Percentiles rank a stretch among this genome's conserved stretches.
phyloP scores from a whole-genome alignment of 495 filamentous ascomycete genomes.

The Pseudomonodictys pantanalensis region DNA sequence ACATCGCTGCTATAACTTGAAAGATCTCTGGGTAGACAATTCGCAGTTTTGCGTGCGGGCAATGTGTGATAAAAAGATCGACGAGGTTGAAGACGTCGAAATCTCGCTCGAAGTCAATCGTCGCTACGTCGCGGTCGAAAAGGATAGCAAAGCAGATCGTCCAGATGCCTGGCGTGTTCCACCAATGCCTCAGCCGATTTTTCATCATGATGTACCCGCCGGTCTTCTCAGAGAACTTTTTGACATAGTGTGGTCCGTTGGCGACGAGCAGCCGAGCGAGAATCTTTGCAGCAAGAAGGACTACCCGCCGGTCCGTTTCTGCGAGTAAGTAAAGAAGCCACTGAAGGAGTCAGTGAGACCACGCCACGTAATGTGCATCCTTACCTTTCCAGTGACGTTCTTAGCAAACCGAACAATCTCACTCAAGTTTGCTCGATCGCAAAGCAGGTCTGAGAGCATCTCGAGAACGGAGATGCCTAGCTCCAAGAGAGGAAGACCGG shows the following conservation, averaged over 20 bases:
- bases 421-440: conserved; percentile 59
- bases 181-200: conserved; percentile 78
- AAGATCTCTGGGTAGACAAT: conserved; percentile 77
- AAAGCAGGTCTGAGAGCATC: conserved; percentile 81
- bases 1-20: conserved; percentile 78
- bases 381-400: conserved; percentile 93
- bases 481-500: conserved; percentile 43
- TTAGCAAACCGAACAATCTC: conserved; percentile 85
- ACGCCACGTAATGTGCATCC: conserved; percentile 24
- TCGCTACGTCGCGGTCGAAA: conserved; percentile 75
- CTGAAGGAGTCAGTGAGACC: conserved; percentile 46
- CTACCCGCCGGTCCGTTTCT: conserved; percentile 78
- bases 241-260: conserved; percentile 73
- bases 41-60: conserved; percentile 50
- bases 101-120: conserved; percentile 66
- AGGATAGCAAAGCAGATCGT: conserved; percentile 84
- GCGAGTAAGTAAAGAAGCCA: conserved; percentile 94
- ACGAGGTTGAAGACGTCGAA: conserved; percentile 72
- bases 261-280: conserved; percentile 78
- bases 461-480: conserved; percentile 73
- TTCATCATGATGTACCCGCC: conserved; percentile 85
- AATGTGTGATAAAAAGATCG: conserved; percentile 59
- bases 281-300: conserved; percentile 78
- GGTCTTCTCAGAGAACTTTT: conserved; percentile 79
- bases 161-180: conserved; percentile 83